phyloP scores from a whole-genome alignment of 2,329 filamentous ascomycete species.

The Cryphonectria parasitica region DNA sequence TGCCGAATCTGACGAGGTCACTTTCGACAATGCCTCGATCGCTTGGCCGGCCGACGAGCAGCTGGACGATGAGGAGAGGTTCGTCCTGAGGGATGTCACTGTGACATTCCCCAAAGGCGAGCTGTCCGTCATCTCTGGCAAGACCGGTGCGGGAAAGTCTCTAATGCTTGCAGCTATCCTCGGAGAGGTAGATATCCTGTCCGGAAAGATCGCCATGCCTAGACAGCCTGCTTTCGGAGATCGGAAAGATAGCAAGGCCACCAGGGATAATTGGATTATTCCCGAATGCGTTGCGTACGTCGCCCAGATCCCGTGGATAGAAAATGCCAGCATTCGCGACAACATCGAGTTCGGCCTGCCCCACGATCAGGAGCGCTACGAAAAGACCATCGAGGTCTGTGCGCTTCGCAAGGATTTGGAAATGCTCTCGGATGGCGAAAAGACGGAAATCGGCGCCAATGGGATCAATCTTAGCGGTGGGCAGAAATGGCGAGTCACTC shows the following conservation, averaged over 20 bases:
- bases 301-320: slow-evolving; percentile 82
- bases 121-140: slow-evolving; percentile 75
- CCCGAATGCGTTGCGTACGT: slow-evolving; percentile 73
- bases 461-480: slow-evolving; percentile 85
- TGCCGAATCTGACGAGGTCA: slow-evolving; percentile 60
- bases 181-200: slow-evolving; percentile 73
- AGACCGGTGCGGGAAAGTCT: slow-evolving; percentile 79
- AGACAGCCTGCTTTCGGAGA: slow-evolving; percentile 53
- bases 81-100: slow-evolving; percentile 67
- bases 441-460: slow-evolving; percentile 82
- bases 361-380: slow-evolving; percentile 69
- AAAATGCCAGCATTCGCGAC: slow-evolving; percentile 77
- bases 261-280: slow-evolving; percentile 68
- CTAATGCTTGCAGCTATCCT: slow-evolving; percentile 74
- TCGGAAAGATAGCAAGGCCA: slow-evolving; percentile 66
- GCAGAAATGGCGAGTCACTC: slow-evolving; percentile 80
- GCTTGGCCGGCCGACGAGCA: slow-evolving; percentile 74
- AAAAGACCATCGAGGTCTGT: slow-evolving; percentile 71
- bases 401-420: slow-evolving; percentile 76
- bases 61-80: slow-evolving; percentile 60
- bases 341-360: slow-evolving; percentile 81
- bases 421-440: slow-evolving; percentile 75
- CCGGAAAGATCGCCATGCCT: slow-evolving; percentile 63
- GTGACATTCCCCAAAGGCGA: slow-evolving; percentile 70
- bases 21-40: slow-evolving; percentile 69